Evolutionary conservation across 176 grass and related monocot genomes (phyloP), one percentile per base, ranked within the genome.

Genomic region (Carex littledalei): DNA sequence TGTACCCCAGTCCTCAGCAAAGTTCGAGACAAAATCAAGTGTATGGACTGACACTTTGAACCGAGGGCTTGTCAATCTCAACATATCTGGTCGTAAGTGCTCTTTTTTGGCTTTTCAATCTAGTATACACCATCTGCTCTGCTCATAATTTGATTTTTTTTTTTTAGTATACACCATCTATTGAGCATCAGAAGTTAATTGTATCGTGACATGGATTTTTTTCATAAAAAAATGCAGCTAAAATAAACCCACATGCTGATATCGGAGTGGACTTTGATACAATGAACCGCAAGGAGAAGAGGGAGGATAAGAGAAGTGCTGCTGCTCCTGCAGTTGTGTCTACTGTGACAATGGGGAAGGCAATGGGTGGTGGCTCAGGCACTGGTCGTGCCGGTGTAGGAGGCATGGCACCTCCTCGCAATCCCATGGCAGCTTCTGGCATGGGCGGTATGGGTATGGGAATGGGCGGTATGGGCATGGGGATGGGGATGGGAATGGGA

Each of bases 61-160:
- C 63, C 84, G 93, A 50, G 93, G 96, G 67, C 86, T 99, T 24
- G 96, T 99, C 47, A 88, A 99, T 94, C 90, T 99, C 57, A 91
- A 99, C 62, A 99, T 99, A 87, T 99, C 96, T 89, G 96, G 96
- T 68, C 49, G 96, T 99, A 94, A 95, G 91, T 91, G 65, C n/a
- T 72, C 82, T 15, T 9, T 90, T 37, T 39, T 63, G 70, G 61
- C 53, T 64, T 58, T 34, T 81, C 12, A 31, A 32, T 83, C 26
- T 56, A 57, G 52, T 52, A 78, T 8, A 15, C 74, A 57, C 52
- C 6, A 31, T 11, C 43, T 45, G 34, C 21, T 62, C 32, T 67
- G 20, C 16, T 70, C 78, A 49, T 43, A 75, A 67, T 47, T 61
- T 32, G 52, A 47, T 18, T 10, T 14, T 18, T 29, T 10, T 14